Percentiles rank a stretch among this genome's conserved stretches.
phyloP scores from a whole-genome alignment of 2,329 filamentous ascomycete genomes.

The Allantophomopsis lycopodina region DNA sequence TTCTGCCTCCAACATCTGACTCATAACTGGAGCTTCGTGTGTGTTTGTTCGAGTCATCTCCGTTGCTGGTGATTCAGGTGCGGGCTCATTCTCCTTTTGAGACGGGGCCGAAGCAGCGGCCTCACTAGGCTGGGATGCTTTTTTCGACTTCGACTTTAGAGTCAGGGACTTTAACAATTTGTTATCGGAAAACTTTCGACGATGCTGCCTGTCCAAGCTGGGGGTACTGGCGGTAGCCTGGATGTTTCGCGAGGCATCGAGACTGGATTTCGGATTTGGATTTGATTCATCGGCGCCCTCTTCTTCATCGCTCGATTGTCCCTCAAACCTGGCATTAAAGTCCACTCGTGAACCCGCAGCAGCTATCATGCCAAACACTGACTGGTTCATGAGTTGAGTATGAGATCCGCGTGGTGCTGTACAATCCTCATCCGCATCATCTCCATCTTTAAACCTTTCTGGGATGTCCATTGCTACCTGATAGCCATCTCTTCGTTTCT shows the following conservation, averaged over 20 bases:
- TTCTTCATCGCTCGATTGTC: conserved; percentile 61
- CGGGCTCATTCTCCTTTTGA: conserved; percentile 6
- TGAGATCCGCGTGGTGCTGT: conserved; percentile 36
- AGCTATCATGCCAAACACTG: conserved; percentile 84
- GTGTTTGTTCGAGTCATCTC: conserved; percentile 21
- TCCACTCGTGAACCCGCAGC: conserved; percentile 73
- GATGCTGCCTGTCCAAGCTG: conserved; percentile 25
- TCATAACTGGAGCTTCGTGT: conserved; percentile 57
- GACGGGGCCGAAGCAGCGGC: conserved; percentile 6
- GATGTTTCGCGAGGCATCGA: conserved; percentile 14
- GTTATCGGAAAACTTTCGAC: conserved; percentile 47
- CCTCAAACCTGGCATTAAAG: conserved; percentile 71
- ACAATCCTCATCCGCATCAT: conserved; percentile 46
- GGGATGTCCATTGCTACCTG: conserved; percentile 35
- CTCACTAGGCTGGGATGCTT: conserved; percentile 19
- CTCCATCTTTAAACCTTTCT: conserved; percentile 40
- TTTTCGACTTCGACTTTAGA: conserved; percentile 21
- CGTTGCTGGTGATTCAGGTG: conserved; percentile 14
- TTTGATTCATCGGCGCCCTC: conserved; percentile 11
- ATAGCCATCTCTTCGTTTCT: conserved; percentile 24
- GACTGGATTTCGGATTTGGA: conserved; percentile 10
- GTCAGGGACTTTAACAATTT: conserved; percentile 49
- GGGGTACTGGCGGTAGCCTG: conserved; percentile 20
- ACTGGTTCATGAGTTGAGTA: conserved; percentile 60
- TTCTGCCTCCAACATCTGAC: conserved; percentile 61